phyloP scores from a whole-genome alignment of 768 basidiomycete species.

The Tulasnella sp. region DNA sequence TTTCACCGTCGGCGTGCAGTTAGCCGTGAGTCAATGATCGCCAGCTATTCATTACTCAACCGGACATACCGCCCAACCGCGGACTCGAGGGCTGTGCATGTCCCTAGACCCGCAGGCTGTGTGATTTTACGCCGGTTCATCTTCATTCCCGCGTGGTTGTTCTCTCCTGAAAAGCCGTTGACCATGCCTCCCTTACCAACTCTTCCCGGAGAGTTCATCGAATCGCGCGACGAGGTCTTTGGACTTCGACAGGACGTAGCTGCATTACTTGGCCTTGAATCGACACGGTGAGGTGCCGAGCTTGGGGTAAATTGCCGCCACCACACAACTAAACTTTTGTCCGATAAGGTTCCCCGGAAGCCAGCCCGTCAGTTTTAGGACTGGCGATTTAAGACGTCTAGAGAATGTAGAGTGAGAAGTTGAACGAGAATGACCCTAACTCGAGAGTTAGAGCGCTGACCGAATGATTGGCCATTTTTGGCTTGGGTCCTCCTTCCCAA shows the following conservation, averaged over 20 bases:
- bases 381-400: constrained; percentile 69
- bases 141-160: constrained; percentile 7
- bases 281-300: constrained; percentile 57
- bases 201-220: constrained; percentile 30
- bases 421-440: not conserved
- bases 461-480: not conserved
- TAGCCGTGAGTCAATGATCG: not conserved
- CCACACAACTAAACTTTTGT: not conserved
- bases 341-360: constrained; percentile 83
- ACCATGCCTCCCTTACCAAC: constrained; percentile 29
- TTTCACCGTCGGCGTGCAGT: not conserved
- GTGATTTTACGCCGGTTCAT: not conserved
- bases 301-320: not conserved
- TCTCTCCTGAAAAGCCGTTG: not conserved
- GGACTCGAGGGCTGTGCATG: not conserved
- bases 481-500: constrained; percentile 9
- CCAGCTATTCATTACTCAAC: not conserved
- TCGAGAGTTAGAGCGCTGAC: not conserved
- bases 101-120: not conserved
- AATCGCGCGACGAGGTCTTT: constrained; percentile 17
- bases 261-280: constrained; percentile 61
- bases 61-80: not conserved
- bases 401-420: constrained; percentile 74
- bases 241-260: constrained; percentile 65
- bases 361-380: constrained; percentile 90